Evolutionary conservation across 2,329 filamentous ascomycete species (phyloP).

Genomic region (Microdochium paspali): DNA sequence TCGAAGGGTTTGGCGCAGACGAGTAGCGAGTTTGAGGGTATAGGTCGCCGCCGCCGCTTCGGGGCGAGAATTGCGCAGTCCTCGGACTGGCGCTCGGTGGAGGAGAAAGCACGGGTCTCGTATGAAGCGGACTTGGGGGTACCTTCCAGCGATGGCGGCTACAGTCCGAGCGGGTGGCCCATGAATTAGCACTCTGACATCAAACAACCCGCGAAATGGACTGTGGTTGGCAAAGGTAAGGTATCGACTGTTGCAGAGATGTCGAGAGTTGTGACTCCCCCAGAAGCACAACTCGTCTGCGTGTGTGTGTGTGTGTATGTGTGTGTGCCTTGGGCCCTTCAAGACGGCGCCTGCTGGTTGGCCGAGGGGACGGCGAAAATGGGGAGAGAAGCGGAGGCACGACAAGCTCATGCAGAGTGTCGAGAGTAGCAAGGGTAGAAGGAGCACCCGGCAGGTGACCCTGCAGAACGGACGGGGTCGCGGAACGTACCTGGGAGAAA

Average conservation of each 20-base stretch:
- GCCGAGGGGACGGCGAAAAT: not conserved
- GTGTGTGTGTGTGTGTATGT: no score
- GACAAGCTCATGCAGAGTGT: not conserved
- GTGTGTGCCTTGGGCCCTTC: no score
- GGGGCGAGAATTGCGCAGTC: conserved; percentile 22
- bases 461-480: not conserved
- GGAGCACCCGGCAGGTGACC: not conserved
- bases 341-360: not conserved
- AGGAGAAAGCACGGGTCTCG: conserved; percentile 30
- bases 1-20: conserved; percentile 4
- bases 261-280: no score
- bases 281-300: no score
- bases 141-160: conserved; percentile 21
- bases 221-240: no score
- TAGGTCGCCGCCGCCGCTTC: conserved; percentile 13
- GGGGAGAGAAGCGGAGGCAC: not conserved
- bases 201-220: not conserved
- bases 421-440: not conserved
- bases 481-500: not conserved
- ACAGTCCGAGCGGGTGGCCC: not conserved
- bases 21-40: conserved; percentile 13
- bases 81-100: conserved; percentile 31
- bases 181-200: not conserved
- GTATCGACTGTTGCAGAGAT: no score
- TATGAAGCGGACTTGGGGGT: conserved; percentile 39